A percentile compares a stretch with the other conserved stretches of the same genome.
These are phyloP conservation scores for Gloeopeniophorella convolvens DNA, from an alignment of 768 basidiomycete species.

Conservation along the genomic window DNA sequence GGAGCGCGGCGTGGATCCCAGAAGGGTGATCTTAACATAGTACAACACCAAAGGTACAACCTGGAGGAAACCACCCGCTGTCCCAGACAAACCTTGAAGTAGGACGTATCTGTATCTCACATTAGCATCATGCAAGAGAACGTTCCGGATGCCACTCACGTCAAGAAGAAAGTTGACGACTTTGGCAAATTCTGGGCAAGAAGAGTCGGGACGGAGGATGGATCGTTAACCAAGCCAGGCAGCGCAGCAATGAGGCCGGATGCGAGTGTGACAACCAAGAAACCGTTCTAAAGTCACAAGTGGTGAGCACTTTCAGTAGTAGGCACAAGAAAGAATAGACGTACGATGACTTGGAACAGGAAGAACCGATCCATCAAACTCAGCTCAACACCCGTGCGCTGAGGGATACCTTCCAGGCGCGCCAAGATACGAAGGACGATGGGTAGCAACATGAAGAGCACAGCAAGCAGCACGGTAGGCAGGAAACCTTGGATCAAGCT, in stretches of 20 bases:
- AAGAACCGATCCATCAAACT: slow-evolving; percentile 91
- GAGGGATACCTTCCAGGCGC: slow-evolving; percentile 86
- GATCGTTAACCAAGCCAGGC: slow-evolving; percentile 55
- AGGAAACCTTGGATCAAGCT: slow-evolving; percentile 88
- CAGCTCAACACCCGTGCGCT: slow-evolving; percentile 75
- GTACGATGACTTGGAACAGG: slow-evolving; percentile 84
- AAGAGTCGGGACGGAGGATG: slow-evolving; percentile 57
- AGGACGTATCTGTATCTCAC: slow-evolving; percentile 52
- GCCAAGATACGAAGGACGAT: slow-evolving; percentile 77
- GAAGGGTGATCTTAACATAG: slow-evolving; percentile 83
- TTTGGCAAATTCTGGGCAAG: slow-evolving; percentile 75
- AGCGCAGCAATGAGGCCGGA: slow-evolving; percentile 79
- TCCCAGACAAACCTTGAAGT: slow-evolving; percentile 73
- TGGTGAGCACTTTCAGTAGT: background rate
- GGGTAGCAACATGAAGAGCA: slow-evolving; percentile 87
- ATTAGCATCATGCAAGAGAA: background rate
- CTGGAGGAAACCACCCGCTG: slow-evolving; percentile 75
- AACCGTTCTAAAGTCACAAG: slow-evolving; percentile 63
- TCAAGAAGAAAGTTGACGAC: slow-evolving; percentile 88
- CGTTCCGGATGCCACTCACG: slow-evolving; percentile 37
- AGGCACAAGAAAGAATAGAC: slow-evolving; percentile 24
- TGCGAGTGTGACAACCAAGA: slow-evolving; percentile 81
- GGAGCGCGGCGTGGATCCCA: slow-evolving; percentile 84
- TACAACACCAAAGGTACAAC: slow-evolving; percentile 72
- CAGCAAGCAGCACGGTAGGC: slow-evolving; percentile 79